Percentiles rank a stretch among this genome's conserved stretches.
phyloP scores from a whole-genome alignment of 371 early-diverging fungal genomes.

The Circinella minor region DNA sequence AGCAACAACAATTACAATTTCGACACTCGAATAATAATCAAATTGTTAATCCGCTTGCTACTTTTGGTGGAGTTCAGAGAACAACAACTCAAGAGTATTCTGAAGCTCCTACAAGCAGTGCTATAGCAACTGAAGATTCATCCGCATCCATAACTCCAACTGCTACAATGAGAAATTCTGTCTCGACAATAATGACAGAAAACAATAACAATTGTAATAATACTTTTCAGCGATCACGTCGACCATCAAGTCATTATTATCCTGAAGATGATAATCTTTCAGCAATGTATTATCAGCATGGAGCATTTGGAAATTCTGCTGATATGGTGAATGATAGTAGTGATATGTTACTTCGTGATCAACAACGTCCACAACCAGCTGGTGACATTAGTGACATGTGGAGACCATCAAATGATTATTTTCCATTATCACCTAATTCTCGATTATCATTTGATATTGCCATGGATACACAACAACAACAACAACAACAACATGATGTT shows the following conservation, averaged over 20 bases:
- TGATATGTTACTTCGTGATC: slow-evolving; percentile 15
- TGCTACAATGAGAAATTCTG: background rate
- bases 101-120: too few relatives aligned
- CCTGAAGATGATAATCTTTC: background rate
- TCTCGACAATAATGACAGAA: background rate
- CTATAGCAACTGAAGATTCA: too few relatives aligned
- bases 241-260: slow-evolving; percentile 5
- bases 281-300: background rate
- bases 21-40: slow-evolving; percentile 1
- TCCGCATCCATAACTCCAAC: background rate
- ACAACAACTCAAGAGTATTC: too few relatives aligned
- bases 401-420: background rate
- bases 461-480: background rate
- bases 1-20: background rate
- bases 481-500: background rate
- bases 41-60: slow-evolving; percentile 12
- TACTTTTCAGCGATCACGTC: background rate
- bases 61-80: slow-evolving; percentile 13
- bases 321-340: slow-evolving; percentile 14
- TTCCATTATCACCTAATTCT: slow-evolving; percentile 10
- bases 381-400: slow-evolving; percentile 10
- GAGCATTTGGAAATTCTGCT: background rate
- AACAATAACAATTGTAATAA: too few relatives aligned
- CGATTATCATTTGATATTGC: slow-evolving; percentile 12
- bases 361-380: too few relatives aligned